These are phyloP conservation scores for Trametes punicea DNA, from an alignment of 768 basidiomycete genomes.

Conservation along the genomic window DNA sequence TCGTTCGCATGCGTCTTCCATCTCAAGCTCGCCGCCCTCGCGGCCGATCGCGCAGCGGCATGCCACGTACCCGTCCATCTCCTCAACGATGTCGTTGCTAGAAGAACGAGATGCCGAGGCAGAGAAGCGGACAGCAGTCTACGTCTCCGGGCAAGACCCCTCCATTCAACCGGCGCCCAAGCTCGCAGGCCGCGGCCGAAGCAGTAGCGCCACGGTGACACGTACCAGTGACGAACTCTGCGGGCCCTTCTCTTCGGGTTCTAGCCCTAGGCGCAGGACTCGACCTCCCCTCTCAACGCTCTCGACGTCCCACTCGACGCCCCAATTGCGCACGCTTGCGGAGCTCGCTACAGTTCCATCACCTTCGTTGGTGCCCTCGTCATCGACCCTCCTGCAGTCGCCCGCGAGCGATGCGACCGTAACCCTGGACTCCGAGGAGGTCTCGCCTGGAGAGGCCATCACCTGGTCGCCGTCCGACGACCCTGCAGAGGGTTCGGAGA, in stretches of 20 bases:
- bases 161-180: background rate
- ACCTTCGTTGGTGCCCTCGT: constrained; percentile 11
- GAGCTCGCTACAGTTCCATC: constrained; percentile 24
- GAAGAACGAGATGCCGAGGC: constrained; percentile 24
- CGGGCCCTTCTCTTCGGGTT: constrained; percentile 9
- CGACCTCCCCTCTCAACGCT: constrained; percentile 25
- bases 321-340: constrained; percentile 26
- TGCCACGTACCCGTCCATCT: constrained; percentile 28
- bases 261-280: constrained; percentile 16
- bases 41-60: constrained; percentile 15
- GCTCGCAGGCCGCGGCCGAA: constrained; percentile 9
- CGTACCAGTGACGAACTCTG: constrained; percentile 1
- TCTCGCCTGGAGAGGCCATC: constrained; percentile 13
- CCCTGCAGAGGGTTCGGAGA: background rate
- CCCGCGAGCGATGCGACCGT: constrained; percentile 12
- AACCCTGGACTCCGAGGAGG: constrained; percentile 7
- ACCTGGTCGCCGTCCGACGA: constrained; percentile 10
- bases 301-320: constrained; percentile 25
- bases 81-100: constrained; percentile 27
- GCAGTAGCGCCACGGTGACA: constrained; percentile 15
- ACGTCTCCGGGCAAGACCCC: constrained; percentile 14
- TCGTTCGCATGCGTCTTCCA: background rate
- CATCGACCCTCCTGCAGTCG: constrained; percentile 7
- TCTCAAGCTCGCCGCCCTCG: background rate
- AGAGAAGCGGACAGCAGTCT: constrained; percentile 27